These are phyloP conservation scores for Fusarium nygamai DNA, from an alignment of 2,329 filamentous ascomycete species.

Conservation along the genomic window DNA sequence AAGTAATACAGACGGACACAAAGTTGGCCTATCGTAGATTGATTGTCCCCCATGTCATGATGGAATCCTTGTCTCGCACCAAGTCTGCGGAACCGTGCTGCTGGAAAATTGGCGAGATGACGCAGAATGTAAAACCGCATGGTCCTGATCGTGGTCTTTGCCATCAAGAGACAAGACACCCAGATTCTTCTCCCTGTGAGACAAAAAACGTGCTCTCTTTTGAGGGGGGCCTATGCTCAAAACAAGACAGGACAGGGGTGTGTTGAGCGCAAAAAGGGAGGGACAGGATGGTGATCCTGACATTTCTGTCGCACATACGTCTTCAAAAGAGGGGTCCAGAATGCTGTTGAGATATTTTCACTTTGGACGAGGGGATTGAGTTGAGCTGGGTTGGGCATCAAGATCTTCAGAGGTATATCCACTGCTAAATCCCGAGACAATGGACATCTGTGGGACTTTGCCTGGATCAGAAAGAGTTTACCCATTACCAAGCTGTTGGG, in stretches of 20 bases:
- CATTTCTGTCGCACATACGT: neutral
- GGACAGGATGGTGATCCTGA: neutral
- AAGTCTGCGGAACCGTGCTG: constrained; percentile 27
- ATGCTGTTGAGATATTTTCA: neutral
- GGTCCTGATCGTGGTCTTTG: neutral
- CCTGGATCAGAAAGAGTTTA: neutral
- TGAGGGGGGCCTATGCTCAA: neutral
- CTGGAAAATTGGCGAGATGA: constrained; percentile 37
- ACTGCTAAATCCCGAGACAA: constrained; percentile 13
- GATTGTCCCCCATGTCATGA: constrained; percentile 9
- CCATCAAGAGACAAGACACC: neutral
- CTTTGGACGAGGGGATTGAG: neutral
- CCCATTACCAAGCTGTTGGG: constrained; percentile 19
- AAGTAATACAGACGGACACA: neutral
- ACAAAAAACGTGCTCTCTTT: neutral
- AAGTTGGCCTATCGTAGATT: constrained; percentile 13
- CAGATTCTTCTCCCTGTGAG: constrained; percentile 14
- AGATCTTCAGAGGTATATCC: constrained; percentile 11
- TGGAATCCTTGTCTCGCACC: neutral
- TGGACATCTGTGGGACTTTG: constrained; percentile 16
- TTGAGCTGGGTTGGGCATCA: constrained; percentile 18
- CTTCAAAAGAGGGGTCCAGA: constrained; percentile 2
- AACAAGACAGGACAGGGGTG: neutral
- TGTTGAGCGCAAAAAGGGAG: neutral
- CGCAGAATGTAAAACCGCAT: constrained; percentile 5